phyloP scores from a whole-genome alignment of 2,329 filamentous ascomycete species.

The Amylocarpus encephaloides region DNA sequence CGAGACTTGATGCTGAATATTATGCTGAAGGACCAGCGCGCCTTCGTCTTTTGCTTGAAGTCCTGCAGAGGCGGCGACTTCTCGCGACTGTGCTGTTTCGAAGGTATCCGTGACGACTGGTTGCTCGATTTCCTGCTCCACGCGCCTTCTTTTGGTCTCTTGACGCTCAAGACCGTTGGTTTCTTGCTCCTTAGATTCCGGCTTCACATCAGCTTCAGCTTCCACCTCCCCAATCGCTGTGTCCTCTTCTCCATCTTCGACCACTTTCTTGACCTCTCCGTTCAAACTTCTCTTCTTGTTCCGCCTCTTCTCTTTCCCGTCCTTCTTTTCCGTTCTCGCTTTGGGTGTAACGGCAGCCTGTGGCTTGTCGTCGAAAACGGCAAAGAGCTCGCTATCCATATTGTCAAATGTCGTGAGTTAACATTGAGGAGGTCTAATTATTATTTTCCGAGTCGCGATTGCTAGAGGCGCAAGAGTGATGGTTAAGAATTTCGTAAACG shows the following conservation, averaged over 20 bases:
- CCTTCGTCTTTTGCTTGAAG: conserved; percentile 29
- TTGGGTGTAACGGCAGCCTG: conserved; percentile 36
- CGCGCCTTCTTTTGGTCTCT: conserved; percentile 56
- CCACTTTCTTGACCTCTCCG: conserved; percentile 62
- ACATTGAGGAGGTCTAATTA: neutral
- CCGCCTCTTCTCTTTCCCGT: conserved; percentile 45
- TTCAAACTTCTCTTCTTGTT: conserved; percentile 85
- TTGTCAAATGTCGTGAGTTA: conserved; percentile 11
- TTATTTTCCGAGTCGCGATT: neutral
- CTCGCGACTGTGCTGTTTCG: conserved; percentile 87
- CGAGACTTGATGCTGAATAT: conserved; percentile 97
- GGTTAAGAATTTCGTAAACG: neutral
- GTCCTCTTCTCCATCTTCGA: conserved; percentile 53
- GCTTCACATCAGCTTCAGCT: conserved; percentile 15
- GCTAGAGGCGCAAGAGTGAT: neutral
- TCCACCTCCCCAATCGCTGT: conserved; percentile 50
- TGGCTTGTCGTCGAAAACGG: conserved; percentile 69
- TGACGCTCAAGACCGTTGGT: conserved; percentile 40
- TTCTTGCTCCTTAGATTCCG: conserved; percentile 34
- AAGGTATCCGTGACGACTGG: conserved; percentile 90
- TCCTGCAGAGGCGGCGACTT: conserved; percentile 59
- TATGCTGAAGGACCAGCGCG: conserved; percentile 83
- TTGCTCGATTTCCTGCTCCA: conserved; percentile 54
- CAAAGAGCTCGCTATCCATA: conserved; percentile 79
- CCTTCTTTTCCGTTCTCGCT: conserved; percentile 28